Conservation (phyloP, 768 basidiomycete genomes). For the Crepidotus variabilis region DNA sequence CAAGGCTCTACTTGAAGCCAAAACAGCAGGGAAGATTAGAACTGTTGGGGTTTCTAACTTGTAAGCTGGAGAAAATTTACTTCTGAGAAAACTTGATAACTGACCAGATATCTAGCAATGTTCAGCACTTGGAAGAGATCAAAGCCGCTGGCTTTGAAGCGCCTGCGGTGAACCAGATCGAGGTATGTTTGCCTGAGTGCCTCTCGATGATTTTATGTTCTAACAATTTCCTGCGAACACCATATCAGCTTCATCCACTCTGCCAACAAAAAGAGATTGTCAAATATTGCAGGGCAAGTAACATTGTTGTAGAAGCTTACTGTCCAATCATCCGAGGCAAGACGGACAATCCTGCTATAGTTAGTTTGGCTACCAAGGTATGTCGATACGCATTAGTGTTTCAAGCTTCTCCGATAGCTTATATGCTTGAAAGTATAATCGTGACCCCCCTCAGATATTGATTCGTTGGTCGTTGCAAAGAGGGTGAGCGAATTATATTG, state of each 20-base stretch:
- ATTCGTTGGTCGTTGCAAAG: slow-evolving; percentile 90
- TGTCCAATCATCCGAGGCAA: slow-evolving; percentile 68
- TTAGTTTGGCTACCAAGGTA: slow-evolving; percentile 57
- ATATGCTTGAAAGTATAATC: slow-evolving; percentile 48
- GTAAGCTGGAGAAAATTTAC: slow-evolving; percentile 50
- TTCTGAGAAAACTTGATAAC: background rate
- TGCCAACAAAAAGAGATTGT: slow-evolving; percentile 81
- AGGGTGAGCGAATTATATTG: slow-evolving; percentile 62
- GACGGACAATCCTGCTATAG: slow-evolving; percentile 49
- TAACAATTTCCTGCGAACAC: no score
- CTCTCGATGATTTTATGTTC: no score
- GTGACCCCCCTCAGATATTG: slow-evolving; percentile 77
- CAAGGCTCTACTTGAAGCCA: slow-evolving; percentile 61
- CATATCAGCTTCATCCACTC: slow-evolving; percentile 69
- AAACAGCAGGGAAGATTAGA: no score
- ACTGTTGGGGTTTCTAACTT: no score
- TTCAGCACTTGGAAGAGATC: slow-evolving; percentile 77
- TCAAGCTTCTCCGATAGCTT: no score
- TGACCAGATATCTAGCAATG: slow-evolving; percentile 36
- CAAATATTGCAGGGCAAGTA: slow-evolving; percentile 59
- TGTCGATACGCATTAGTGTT: no score
- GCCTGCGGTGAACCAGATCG: slow-evolving; percentile 80
- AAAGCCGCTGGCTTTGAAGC: slow-evolving; percentile 53
- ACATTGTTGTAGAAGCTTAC: slow-evolving; percentile 72
- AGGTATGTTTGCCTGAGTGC: slow-evolving; percentile 48